phyloP scores from a whole-genome alignment of 164 flowering plant genomes.

The Stephania yunnanensis region DNA sequence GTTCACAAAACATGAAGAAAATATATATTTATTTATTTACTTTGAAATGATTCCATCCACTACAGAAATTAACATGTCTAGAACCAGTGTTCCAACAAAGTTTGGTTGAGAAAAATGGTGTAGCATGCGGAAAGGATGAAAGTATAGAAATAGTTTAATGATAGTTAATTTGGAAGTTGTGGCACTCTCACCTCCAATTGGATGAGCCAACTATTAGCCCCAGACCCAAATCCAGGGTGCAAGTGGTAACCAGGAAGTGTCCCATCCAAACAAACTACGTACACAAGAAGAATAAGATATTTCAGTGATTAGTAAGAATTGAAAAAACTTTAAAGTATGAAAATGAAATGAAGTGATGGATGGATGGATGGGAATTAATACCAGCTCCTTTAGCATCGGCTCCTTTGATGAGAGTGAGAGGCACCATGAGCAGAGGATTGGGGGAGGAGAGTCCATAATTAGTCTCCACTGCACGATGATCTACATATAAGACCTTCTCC shows the following conservation, averaged over 20 bases:
- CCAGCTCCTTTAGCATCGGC: conserved; percentile 70
- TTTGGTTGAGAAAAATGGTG: background rate
- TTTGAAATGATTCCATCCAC: background rate
- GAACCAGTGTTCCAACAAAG: background rate
- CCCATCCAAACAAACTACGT: conserved; percentile 87
- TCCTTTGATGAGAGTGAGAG: conserved; percentile 30
- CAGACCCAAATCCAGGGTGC: conserved; percentile 64
- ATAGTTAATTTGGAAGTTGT: conserved; percentile 30
- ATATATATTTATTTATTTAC: background rate
- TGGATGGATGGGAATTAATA: conserved; percentile 9
- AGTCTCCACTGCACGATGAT: too few relatives aligned
- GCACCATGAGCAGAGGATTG: too few relatives aligned
- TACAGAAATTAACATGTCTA: background rate
- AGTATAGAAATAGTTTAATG: background rate
- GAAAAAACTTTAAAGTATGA: background rate
- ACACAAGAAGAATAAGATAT: background rate
- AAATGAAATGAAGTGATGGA: too few relatives aligned
- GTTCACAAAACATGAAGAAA: background rate
- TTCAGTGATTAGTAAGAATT: too few relatives aligned
- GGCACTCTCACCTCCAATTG: conserved; percentile 65
- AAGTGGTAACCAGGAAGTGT: conserved; percentile 84
- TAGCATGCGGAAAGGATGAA: background rate
- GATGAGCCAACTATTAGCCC: conserved; percentile 85
- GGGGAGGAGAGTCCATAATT: too few relatives aligned
- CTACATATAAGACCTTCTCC: too few relatives aligned